Base-by-base conservation (phyloP, 495 filamentous ascomycete species). In the Daldinia caldariorum region DNA sequence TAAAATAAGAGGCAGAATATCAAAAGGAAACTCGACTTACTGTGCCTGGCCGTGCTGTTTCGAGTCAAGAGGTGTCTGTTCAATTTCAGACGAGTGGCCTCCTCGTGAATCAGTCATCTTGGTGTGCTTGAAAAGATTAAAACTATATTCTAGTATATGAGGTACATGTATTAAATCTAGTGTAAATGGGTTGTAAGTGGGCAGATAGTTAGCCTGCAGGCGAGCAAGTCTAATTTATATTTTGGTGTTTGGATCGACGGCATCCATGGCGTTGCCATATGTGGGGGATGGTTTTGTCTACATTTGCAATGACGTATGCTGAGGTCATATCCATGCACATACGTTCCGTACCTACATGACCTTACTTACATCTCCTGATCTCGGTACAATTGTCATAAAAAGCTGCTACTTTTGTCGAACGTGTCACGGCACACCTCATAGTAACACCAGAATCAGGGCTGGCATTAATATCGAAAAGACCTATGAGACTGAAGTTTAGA, bases 91-190 rank as follows among this genome's bases (percentile, higher is more conserved):
- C 34, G 74, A 60, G 51, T 71, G 67, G 18, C 49, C 54, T 34
- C 41, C 53, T 67, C 43, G 64, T 12, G 68, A 71, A 61, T 74
- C 71, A 10, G 71, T 61, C 74, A 76, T 71, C 26, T 72, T 72
- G 55, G 13, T 37, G 22, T 47, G 18, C n/a, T 53, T 1, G 12
- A 16, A 47, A 20, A 12, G 12, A 47, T 1, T 0, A 18, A 47
- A 47, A 6, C 9, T 22, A 22, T 47, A 22, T 22, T 9, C 26
- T 26, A 26, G 8, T 3, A 32, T 8, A 4, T 55, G 9, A 34
- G 47, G 41, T 18, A 43, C 3, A 26, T 26, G 57, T 62, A 45
- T 65, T 45, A n/a, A 29, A 26, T 12, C 39, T 49, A 13, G 4
- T 31, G 8, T 57, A 16, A 16, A 41, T 41, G 9, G 31, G 7